Conservation (phyloP, 1,139 yeast species). For the Yamadazyma sp. region DNA sequence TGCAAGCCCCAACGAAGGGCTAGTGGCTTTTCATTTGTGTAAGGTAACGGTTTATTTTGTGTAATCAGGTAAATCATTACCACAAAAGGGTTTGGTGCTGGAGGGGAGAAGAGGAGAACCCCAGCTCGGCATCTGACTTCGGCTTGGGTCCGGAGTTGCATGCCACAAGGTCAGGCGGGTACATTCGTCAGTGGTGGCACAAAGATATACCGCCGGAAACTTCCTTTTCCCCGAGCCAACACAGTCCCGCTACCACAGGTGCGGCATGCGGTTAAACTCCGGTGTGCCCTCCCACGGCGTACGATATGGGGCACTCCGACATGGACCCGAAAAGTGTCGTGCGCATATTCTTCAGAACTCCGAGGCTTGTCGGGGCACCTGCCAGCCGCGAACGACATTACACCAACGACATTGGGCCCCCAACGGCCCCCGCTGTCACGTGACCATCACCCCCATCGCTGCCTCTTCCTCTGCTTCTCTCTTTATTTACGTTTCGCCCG, state of each 20-base stretch:
- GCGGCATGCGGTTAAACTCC: constrained; percentile 2
- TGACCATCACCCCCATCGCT: background rate
- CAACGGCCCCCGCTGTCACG: too few relatives aligned
- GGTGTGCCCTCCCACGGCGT: background rate
- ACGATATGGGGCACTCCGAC: background rate
- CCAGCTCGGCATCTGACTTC: background rate
- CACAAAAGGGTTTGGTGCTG: too few relatives aligned
- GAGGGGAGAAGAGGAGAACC: background rate
- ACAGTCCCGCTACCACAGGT: constrained; percentile 4
- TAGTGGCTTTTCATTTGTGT: too few relatives aligned
- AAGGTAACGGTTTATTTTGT: too few relatives aligned
- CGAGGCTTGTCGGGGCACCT: background rate
- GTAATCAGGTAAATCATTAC: too few relatives aligned
- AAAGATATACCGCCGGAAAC: constrained; percentile 2
- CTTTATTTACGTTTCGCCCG: constrained; percentile 3
- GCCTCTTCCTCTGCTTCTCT: background rate
- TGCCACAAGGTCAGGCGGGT: too few relatives aligned
- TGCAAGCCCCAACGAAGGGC: too few relatives aligned
- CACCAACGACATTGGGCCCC: too few relatives aligned
- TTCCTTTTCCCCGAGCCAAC: constrained; percentile 10
- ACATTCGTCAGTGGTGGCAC: background rate
- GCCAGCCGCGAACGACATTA: too few relatives aligned
- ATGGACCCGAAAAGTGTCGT: background rate
- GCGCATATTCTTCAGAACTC: background rate
- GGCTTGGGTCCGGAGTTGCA: background rate